A percentile compares a stretch with the other conserved stretches of the same genome.
These are phyloP conservation scores for Sporothrix brasiliensis DNA, from an alignment of 2,329 filamentous ascomycete genomes.

Conservation along the genomic window DNA sequence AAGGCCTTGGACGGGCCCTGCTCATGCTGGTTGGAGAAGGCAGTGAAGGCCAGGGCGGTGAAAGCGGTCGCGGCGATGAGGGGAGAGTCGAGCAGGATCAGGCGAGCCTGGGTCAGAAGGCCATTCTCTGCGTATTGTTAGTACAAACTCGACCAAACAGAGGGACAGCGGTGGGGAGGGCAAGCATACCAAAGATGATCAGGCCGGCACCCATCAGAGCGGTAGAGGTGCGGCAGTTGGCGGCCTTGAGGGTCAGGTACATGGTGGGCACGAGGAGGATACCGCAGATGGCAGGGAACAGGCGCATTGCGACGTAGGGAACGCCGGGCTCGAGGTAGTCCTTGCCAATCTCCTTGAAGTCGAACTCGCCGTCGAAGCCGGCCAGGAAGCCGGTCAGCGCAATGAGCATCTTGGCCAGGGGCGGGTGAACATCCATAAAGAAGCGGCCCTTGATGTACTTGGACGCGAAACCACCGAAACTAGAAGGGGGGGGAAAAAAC, in stretches of 20 bases:
- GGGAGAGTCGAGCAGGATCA: conserved; percentile 95
- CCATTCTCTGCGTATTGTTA: conserved; percentile 72
- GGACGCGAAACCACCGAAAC: conserved; percentile 95
- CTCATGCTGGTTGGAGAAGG: conserved; percentile 96
- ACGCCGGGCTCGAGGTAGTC: conserved; percentile 94
- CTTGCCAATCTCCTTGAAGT: conserved; percentile 99
- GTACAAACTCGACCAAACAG: not conserved
- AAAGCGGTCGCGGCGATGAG: conserved; percentile 91
- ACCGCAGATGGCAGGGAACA: conserved; percentile 88
- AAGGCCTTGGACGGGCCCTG: conserved; percentile 88
- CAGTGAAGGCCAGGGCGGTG: conserved; percentile 85
- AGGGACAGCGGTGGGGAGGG: not conserved
- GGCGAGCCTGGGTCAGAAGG: conserved; percentile 87
- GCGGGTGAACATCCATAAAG: conserved; percentile 99
- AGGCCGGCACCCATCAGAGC: conserved; percentile 80
- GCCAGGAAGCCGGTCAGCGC: conserved; percentile 93
- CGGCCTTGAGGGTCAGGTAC: conserved; percentile 90
- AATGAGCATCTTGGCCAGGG: conserved; percentile 93
- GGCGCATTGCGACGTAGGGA: conserved; percentile 95
- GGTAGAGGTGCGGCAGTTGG: conserved; percentile 84
- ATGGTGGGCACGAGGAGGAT: conserved; percentile 87
- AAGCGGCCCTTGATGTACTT: conserved; percentile 99
- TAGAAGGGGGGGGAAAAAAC: conserved; percentile 44
- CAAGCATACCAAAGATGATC: conserved; percentile 80
- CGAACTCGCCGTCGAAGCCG: conserved; percentile 92